Conservation (phyloP, 257 asterid genomes). For the Nicotiana sylvestris region DNA sequence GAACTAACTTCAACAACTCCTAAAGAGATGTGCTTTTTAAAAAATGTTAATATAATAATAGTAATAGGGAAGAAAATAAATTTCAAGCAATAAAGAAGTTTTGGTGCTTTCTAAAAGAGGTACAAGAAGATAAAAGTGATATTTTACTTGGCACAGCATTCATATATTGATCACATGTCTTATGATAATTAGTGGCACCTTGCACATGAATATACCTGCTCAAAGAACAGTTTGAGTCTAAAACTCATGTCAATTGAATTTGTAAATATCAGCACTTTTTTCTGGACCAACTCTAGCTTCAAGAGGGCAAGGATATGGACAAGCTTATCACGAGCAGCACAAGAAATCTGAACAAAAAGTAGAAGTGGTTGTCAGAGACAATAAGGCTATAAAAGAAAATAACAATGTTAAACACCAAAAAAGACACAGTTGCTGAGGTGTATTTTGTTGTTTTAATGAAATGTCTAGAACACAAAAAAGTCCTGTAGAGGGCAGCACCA, state of each 20-base stretch:
- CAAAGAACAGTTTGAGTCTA: slow-evolving; percentile 83
- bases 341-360: slow-evolving; percentile 55
- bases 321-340: slow-evolving; percentile 78
- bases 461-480: neutral
- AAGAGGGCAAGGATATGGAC: slow-evolving; percentile 77
- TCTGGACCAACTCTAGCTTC: slow-evolving; percentile 78
- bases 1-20: neutral
- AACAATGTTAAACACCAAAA: neutral
- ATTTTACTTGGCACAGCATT: neutral
- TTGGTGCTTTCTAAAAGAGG: neutral
- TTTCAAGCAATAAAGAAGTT: neutral
- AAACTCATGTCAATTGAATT: slow-evolving; percentile 86
- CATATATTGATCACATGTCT: neutral
- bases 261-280: slow-evolving; percentile 83
- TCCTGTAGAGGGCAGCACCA: neutral
- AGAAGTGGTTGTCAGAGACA: neutral
- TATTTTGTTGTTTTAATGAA: neutral
- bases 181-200: neutral
- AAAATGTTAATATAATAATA: neutral
- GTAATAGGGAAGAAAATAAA: neutral
- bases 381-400: neutral
- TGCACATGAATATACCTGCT: slow-evolving; percentile 53
- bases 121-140: neutral
- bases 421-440: neutral
- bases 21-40: neutral